A percentile compares a stretch with the other conserved stretches of the same genome.
Evolutionary conservation across 1,284 basidiomycete species (phyloP).

Genomic region (Boletellus deceptivus): DNA sequence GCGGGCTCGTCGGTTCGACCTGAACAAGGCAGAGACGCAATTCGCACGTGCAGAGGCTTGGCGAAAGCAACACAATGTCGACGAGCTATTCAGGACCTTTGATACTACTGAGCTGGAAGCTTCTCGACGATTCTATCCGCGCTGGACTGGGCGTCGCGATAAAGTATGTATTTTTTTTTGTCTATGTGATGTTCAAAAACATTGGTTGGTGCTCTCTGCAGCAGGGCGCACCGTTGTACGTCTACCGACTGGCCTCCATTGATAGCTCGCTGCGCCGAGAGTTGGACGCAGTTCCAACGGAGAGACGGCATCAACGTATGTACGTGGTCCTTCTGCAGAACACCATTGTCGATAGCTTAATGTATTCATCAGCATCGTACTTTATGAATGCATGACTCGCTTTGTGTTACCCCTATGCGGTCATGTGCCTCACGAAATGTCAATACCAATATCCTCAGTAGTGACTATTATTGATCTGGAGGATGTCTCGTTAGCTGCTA

Average conservation of each 20-base stretch:
- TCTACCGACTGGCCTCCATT: conserved; percentile 64
- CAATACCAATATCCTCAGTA: conserved; percentile 59
- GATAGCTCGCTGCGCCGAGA: conserved; percentile 54
- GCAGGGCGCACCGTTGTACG: conserved; percentile 70
- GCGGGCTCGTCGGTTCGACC: conserved; percentile 65
- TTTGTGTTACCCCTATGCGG: conserved; percentile 66
- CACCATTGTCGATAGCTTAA: background rate
- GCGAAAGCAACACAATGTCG: conserved; percentile 59
- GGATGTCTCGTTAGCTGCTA: conserved; percentile 54
- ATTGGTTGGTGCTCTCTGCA: conserved; percentile 26
- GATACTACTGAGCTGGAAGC: conserved; percentile 57
- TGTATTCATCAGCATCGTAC: conserved; percentile 40
- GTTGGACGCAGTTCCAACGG: conserved; percentile 49
- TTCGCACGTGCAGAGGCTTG: conserved; percentile 64
- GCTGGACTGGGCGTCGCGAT: conserved; percentile 76
- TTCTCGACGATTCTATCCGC: conserved; percentile 65
- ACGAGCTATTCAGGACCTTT: conserved; percentile 60
- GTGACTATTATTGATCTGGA: conserved; percentile 75
- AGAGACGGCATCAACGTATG: conserved; percentile 69
- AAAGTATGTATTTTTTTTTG: conserved; percentile 44
- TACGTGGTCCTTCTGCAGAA: conserved; percentile 35
- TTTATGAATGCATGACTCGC: conserved; percentile 66
- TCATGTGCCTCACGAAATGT: conserved; percentile 54
- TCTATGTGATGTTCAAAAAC: background rate
- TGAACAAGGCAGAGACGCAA: conserved; percentile 63